phyloP scores from a whole-genome alignment of 441 rosid genomes.

The Croton laevigatus region DNA sequence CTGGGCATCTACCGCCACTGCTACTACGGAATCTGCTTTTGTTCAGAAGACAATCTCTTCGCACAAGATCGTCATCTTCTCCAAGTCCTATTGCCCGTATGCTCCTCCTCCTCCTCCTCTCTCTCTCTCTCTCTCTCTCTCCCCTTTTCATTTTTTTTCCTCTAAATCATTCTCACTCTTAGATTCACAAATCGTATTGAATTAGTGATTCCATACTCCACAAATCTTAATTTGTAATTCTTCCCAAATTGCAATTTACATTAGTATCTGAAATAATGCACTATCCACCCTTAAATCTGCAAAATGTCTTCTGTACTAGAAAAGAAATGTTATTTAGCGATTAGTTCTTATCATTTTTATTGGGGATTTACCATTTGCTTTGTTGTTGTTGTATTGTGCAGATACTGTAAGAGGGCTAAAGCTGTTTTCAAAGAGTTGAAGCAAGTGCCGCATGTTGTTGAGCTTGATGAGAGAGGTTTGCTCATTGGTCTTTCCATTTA shows the following conservation, averaged over 20 bases:
- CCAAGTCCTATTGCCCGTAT: conserved; percentile 95
- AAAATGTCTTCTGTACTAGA: not conserved
- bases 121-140: too few relatives aligned
- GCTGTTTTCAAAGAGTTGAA: conserved; percentile 68
- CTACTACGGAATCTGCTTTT: conserved; percentile 47
- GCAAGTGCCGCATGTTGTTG: conserved; percentile 60
- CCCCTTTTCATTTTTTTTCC: not conserved
- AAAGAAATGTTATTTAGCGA: not conserved
- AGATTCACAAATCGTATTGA: not conserved
- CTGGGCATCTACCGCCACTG: conserved; percentile 23
- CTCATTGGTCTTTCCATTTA: conserved; percentile 4
- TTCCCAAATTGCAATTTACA: not conserved
- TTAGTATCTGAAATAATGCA: not conserved
- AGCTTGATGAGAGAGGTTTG: conserved; percentile 76
- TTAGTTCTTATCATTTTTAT: not conserved
- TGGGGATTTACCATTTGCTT: conserved; percentile 3
- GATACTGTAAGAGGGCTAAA: conserved; percentile 75
- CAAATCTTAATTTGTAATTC: too few relatives aligned
- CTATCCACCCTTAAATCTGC: not conserved
- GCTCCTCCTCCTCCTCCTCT: too few relatives aligned
- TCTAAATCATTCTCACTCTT: not conserved
- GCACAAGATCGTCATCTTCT: conserved; percentile 87
- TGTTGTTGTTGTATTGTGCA: conserved; percentile 26
- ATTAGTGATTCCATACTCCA: too few relatives aligned
- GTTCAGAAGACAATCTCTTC: conserved; percentile 69